These are phyloP conservation scores for Candida wancherniae DNA, from an alignment of 805 yeast species.

Conservation along the genomic window DNA sequence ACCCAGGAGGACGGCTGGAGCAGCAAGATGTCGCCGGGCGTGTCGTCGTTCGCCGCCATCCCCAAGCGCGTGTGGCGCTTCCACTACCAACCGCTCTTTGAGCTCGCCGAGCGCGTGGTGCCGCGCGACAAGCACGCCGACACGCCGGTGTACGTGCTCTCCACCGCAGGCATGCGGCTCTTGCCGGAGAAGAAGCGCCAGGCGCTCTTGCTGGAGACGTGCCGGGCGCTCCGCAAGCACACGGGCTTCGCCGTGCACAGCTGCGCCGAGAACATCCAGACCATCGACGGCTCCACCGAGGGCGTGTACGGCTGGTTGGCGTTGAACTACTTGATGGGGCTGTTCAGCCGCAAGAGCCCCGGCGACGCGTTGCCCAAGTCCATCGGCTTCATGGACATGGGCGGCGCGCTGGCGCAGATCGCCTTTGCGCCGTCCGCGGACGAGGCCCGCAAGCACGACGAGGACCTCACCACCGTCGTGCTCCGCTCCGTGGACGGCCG, in stretches of 20 bases:
- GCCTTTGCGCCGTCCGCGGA: constrained; percentile 78
- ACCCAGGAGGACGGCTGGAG: constrained; percentile 65
- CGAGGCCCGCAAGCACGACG: constrained; percentile 61
- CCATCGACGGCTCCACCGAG: constrained; percentile 92
- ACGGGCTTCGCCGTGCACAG: constrained; percentile 52
- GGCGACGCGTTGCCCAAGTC: constrained; percentile 43
- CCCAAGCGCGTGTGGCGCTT: constrained; percentile 59
- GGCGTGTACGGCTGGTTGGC: constrained; percentile 96
- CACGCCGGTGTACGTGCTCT: constrained; percentile 87
- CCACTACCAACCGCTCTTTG: constrained; percentile 63
- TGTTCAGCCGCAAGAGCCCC: constrained; percentile 42
- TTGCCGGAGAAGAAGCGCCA: constrained; percentile 51
- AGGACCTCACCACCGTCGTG: constrained; percentile 65
- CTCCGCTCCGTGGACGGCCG: constrained; percentile 69
- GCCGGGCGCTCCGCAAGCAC: constrained; percentile 49
- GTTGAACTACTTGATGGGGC: constrained; percentile 74
- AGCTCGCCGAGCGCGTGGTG: constrained; percentile 64
- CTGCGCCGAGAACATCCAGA: constrained; percentile 70
- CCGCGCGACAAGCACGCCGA: constrained; percentile 55
- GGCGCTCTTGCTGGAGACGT: constrained; percentile 54
- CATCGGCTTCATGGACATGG: constrained; percentile 97
- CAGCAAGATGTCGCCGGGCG: constrained; percentile 73
- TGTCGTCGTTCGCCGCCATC: constrained; percentile 54
- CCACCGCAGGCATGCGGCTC: constrained; percentile 96
- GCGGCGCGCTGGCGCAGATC: constrained; percentile 96